Conservation (phyloP, 495 filamentous ascomycete genomes). For the Penicillium dipodomyicola region DNA sequence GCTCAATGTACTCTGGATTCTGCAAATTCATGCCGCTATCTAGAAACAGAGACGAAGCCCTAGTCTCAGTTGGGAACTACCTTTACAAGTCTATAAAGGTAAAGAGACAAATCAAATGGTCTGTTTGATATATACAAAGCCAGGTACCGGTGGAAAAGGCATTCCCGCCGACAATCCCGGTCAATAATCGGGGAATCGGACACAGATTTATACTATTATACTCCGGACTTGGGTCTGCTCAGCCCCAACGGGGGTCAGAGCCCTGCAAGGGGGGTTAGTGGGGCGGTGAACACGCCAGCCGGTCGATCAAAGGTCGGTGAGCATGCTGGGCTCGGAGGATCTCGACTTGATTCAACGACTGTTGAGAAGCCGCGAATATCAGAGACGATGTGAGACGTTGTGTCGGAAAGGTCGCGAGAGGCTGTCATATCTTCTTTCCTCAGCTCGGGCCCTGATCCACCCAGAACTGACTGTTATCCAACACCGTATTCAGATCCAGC, state of each 20-base stretch:
- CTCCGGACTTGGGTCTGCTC: background rate
- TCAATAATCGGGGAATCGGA: background rate
- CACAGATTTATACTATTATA: background rate
- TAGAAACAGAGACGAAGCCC: background rate
- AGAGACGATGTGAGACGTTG: background rate
- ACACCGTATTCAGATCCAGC: slow-evolving; percentile 38
- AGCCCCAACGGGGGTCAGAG: background rate
- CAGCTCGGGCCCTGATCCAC: slow-evolving; percentile 28
- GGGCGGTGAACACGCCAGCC: background rate
- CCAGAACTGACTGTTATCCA: slow-evolving; percentile 45
- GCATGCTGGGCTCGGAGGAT: too few species aligned
- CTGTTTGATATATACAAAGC: background rate
- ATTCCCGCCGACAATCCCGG: background rate
- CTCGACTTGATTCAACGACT: background rate
- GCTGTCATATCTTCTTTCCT: slow-evolving; percentile 5
- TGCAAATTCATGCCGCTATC: background rate
- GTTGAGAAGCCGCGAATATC: background rate
- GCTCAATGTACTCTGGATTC: background rate
- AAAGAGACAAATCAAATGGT: background rate
- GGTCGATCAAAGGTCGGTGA: background rate
- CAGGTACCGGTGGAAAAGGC: background rate
- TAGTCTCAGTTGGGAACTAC: background rate
- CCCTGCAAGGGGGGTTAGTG: background rate
- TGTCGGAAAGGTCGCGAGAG: background rate
- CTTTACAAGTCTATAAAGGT: background rate